A percentile compares a stretch with the other conserved stretches of the same genome.
These are phyloP conservation scores for Phytophthora megakarya DNA, from an alignment of 352 stramenopile genomes.

Conservation along the genomic window DNA sequence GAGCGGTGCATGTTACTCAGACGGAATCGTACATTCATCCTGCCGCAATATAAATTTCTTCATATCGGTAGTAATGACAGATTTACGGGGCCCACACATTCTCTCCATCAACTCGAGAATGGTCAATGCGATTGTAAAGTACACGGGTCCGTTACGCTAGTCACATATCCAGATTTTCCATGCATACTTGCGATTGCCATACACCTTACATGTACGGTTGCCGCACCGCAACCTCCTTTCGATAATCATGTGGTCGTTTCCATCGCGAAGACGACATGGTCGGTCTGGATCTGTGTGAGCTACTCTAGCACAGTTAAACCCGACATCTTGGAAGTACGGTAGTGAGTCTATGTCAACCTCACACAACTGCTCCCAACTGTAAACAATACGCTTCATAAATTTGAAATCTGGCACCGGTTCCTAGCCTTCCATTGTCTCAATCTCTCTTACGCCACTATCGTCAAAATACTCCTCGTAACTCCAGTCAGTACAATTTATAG, in stretches of 20 bases:
- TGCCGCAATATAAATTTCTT: conserved; percentile 12
- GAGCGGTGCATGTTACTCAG: conserved; percentile 2
- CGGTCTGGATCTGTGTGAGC: background rate
- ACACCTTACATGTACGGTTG: background rate
- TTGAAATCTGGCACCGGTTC: no score
- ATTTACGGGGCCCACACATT: background rate
- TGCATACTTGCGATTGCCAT: background rate
- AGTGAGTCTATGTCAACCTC: no score
- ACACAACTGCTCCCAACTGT: no score
- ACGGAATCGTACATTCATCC: conserved; percentile 7
- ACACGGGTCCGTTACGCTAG: no score
- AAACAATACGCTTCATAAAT: no score
- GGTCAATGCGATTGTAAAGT: background rate
- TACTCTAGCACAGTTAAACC: background rate
- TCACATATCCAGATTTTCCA: conserved; percentile 8
- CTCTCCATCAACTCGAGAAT: background rate
- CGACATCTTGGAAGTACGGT: background rate
- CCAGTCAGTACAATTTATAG: no score
- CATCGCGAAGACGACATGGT: background rate
- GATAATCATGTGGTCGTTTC: background rate
- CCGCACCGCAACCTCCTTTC: background rate
- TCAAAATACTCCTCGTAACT: no score
- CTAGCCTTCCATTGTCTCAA: no score
- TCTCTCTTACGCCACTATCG: no score
- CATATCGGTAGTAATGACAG: conserved; percentile 6